Evolutionary conservation across 2,329 filamentous ascomycete species (phyloP).

Genomic region (Aspergillus brasiliensis): DNA sequence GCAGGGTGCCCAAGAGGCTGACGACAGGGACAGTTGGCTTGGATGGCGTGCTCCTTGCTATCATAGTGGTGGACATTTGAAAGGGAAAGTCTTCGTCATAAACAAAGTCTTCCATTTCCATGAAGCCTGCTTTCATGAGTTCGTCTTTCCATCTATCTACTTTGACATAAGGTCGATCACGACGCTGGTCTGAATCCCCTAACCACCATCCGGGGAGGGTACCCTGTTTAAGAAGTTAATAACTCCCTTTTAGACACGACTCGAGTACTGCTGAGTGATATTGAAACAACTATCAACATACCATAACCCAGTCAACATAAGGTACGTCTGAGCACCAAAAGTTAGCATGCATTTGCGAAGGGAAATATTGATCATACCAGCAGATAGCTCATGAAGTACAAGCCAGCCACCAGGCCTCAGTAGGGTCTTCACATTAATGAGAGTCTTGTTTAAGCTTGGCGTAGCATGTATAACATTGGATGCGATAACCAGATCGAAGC

Average conservation of each 20-base stretch:
- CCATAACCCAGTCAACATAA: neutral
- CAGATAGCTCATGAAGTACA: slow-evolving; percentile 45
- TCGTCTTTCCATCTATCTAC: slow-evolving; percentile 30
- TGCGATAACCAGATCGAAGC: slow-evolving; percentile 39
- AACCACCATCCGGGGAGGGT: slow-evolving; percentile 35
- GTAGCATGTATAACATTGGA: slow-evolving; percentile 33
- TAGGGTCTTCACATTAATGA: slow-evolving; percentile 25
- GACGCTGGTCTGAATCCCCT: slow-evolving; percentile 28
- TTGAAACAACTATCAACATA: neutral
- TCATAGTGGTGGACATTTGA: slow-evolving; percentile 7
- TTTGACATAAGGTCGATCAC: slow-evolving; percentile 26
- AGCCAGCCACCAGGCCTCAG: slow-evolving; percentile 49
- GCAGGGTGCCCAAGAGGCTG: neutral
- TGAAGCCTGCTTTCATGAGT: slow-evolving; percentile 35
- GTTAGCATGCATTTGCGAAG: neutral
- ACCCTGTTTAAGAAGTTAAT: slow-evolving; percentile 13
- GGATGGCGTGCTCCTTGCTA: neutral
- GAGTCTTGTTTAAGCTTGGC: neutral
- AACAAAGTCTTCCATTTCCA: slow-evolving; percentile 27
- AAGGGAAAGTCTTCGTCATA: slow-evolving; percentile 19
- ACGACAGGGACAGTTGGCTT: neutral
- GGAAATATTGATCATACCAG: neutral
- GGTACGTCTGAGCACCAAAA: neutral
- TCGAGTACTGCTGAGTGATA: neutral
- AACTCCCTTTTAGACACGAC: neutral